Evolutionary conservation across 495 filamentous ascomycete species (phyloP).

Genomic region (Aspergillus funiculosus): DNA sequence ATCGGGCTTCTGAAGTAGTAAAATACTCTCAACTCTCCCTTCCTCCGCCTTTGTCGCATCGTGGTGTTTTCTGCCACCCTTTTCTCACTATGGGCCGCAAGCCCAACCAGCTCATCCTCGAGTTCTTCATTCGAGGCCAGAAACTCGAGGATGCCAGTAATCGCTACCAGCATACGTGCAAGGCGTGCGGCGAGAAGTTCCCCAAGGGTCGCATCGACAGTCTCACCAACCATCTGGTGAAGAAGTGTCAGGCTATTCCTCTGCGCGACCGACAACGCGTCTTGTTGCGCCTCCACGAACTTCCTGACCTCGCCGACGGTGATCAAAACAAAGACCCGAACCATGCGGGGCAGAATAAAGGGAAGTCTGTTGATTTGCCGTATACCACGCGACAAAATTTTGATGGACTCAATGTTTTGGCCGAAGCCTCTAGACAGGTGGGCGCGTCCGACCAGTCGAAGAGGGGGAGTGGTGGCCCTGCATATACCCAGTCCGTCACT

Average conservation of each 20-base stretch:
- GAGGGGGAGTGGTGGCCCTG: conserved; percentile 35
- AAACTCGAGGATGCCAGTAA: conserved; percentile 82
- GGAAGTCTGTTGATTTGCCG: conserved; percentile 35
- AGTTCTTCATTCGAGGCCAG: conserved; percentile 75
- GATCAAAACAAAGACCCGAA: conserved; percentile 35
- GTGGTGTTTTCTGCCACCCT: conserved; percentile 16
- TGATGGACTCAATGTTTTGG: conserved; percentile 71
- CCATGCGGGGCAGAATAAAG: conserved; percentile 33
- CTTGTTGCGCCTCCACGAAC: conserved; percentile 52
- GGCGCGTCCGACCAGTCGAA: conserved; percentile 45
- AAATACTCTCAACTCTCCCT: conserved; percentile 4
- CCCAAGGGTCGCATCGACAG: conserved; percentile 80
- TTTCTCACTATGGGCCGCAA: conserved; percentile 62
- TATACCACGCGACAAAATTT: conserved; percentile 51
- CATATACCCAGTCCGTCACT: conserved; percentile 43
- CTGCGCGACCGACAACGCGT: conserved; percentile 61
- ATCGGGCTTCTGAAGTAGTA: background rate
- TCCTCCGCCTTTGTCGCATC: conserved; percentile 4
- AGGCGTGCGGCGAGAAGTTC: conserved; percentile 75
- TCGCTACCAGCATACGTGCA: conserved; percentile 82
- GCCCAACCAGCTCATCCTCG: conserved; percentile 73
- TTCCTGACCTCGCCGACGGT: conserved; percentile 35
- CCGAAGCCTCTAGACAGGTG: conserved; percentile 73
- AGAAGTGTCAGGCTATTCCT: conserved; percentile 71
- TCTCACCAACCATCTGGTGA: conserved; percentile 68